Evolutionary conservation across 2,329 filamentous ascomycete species (phyloP).

Genomic region (Fusarium praegraminearum): DNA sequence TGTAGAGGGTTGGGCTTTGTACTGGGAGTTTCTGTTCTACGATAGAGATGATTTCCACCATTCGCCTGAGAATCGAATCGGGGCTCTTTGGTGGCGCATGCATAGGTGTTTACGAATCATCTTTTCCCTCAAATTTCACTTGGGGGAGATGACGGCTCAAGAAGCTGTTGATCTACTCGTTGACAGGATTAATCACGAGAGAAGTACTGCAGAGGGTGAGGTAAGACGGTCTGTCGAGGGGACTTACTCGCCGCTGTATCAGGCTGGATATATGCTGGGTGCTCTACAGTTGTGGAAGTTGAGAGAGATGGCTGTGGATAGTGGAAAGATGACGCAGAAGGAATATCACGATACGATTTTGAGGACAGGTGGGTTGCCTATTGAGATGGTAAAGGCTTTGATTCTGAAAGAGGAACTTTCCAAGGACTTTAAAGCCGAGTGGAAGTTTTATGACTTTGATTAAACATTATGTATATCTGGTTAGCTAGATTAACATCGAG

Average conservation of each 20-base stretch:
- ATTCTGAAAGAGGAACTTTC: conserved; percentile 21
- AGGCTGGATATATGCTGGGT: conserved; percentile 35
- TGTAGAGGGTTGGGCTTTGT: conserved; percentile 34
- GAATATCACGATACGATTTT: conserved; percentile 36
- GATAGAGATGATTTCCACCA: conserved; percentile 27
- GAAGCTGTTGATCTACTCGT: conserved; percentile 30
- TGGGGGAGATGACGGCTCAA: conserved; percentile 36
- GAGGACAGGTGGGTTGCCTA: conserved; percentile 26
- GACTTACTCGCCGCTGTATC: conserved; percentile 31
- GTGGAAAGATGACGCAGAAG: conserved; percentile 22
- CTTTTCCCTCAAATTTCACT: conserved; percentile 26
- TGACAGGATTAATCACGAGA: conserved; percentile 19
- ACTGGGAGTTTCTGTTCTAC: conserved; percentile 41
- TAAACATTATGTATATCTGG: neutral
- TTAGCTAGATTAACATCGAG: conserved; percentile 29
- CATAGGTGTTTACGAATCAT: conserved; percentile 31
- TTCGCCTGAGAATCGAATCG: conserved; percentile 29
- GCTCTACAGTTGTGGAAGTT: conserved; percentile 34
- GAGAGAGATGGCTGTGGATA: conserved; percentile 26
- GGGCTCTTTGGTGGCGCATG: conserved; percentile 39
- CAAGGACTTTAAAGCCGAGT: conserved; percentile 22
- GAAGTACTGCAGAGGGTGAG: conserved; percentile 34
- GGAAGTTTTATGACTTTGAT: conserved; percentile 40
- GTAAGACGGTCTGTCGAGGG: conserved; percentile 32
- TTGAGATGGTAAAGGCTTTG: conserved; percentile 38